Percentiles rank a stretch among this genome's conserved stretches.
Evolutionary conservation across 352 stramenopile species (phyloP).

Genomic region (Phytophthora sp.): DNA sequence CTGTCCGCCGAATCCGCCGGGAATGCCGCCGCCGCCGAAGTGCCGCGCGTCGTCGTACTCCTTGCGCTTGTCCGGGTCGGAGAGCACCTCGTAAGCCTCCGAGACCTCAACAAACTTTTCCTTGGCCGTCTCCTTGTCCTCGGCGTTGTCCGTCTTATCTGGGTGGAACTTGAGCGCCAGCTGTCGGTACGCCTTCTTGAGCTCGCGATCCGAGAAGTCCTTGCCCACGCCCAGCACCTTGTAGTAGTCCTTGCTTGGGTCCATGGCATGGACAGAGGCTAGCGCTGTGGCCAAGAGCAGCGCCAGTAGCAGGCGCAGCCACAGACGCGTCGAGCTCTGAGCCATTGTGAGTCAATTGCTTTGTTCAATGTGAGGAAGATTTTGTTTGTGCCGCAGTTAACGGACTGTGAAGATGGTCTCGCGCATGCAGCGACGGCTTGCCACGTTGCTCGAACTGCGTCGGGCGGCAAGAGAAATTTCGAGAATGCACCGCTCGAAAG

Average conservation of each 20-base stretch:
- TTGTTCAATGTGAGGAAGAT: slow-evolving; percentile 6
- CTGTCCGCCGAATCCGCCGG: slow-evolving; percentile 33
- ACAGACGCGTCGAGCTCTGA: slow-evolving; percentile 6
- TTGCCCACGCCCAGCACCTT: slow-evolving; percentile 79
- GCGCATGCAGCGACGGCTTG: slow-evolving; percentile 5
- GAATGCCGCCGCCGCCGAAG: slow-evolving; percentile 35
- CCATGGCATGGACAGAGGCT: slow-evolving; percentile 44
- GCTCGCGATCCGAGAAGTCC: slow-evolving; percentile 73
- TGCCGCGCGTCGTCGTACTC: slow-evolving; percentile 89
- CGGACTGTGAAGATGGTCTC: too few species aligned
- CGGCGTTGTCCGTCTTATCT: slow-evolving; percentile 84
- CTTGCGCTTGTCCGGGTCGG: slow-evolving; percentile 86
- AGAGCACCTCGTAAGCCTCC: slow-evolving; percentile 93
- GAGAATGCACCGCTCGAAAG: slow-evolving; percentile 22
- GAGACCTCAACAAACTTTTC: slow-evolving; percentile 93
- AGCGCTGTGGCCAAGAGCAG: slow-evolving; percentile 31
- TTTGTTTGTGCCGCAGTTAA: neutral
- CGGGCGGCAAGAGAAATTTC: slow-evolving; percentile 34
- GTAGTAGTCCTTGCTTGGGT: slow-evolving; percentile 84
- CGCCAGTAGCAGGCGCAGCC: slow-evolving; percentile 27
- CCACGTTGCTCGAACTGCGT: slow-evolving; percentile 19
- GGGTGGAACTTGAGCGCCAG: slow-evolving; percentile 91
- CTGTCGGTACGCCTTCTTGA: slow-evolving; percentile 90
- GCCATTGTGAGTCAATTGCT: slow-evolving; percentile 6
- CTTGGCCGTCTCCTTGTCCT: slow-evolving; percentile 86